Base-by-base conservation (phyloP, 1,284 basidiomycete genomes). In the Ustilago loliicola region DNA sequence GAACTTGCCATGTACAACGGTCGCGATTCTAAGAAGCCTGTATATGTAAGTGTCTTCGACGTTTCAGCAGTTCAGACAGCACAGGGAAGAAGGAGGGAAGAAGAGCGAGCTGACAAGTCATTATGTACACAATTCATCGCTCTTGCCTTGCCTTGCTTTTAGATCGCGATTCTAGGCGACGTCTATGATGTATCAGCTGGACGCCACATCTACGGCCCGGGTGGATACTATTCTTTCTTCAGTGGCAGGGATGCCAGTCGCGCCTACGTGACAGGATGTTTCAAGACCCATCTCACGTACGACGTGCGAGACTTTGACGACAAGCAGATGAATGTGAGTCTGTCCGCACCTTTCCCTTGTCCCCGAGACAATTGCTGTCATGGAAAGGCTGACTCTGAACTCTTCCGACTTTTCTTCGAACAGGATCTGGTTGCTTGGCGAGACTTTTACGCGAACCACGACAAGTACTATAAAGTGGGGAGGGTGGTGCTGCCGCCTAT, bases 131-230 rank as follows among this genome's bases (percentile, higher is more conserved):
- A 4, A 21, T 19, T 19, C 38, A 19, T 19, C 11, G 11, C 17
- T 19, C 11, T 27, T 10, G 27, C 6, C 21, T 27, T 42, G 36
- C 40, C 21, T n/a, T 30, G 2, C 38, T 52, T 25, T 30, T 50
- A 68, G 66, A 59, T 83, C 27, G 67, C 79, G 25, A 93, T 98
- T 83, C 93, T 95, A 84, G 94, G 94, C 21, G 92, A 93, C 62
- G 95, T 99, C 2, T 98, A 92, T 88, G 96, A 99, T 84, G 96
- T 99, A 48, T 91, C 91, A 38, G 87, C 88, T 50, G 91, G 91
- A 79, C 89, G 91, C 55, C 89, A 90, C 66, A 91, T 93, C n/a
- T 98, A 98, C 87, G 94, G 95, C 1, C 80, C 81, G 0, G 81
- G 82, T 15, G 82, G 84, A 17, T 69, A 72, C 32, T 86, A 86